phyloP scores from a whole-genome alignment of 371 early-diverging fungal species.

The Lichtheimia ornata region DNA sequence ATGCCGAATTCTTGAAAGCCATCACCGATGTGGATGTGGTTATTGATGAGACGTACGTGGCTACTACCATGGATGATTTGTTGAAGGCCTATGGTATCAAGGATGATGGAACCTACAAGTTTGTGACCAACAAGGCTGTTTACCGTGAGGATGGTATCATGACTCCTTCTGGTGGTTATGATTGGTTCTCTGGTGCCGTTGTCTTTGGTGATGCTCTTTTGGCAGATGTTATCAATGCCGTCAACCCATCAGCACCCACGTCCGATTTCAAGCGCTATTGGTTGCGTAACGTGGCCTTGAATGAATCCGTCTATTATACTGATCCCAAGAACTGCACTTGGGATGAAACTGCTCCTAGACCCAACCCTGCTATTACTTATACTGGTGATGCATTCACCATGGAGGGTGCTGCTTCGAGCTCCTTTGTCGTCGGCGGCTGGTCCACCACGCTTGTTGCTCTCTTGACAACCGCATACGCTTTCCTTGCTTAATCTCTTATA shows the following conservation, averaged over 20 bases:
- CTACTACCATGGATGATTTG: slow-evolving; percentile 45
- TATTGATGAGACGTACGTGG: slow-evolving; percentile 72
- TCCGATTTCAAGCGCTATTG: slow-evolving; percentile 53
- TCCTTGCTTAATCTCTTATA: too few relatives aligned
- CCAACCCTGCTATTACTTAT: slow-evolving; percentile 51
- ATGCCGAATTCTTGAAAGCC: slow-evolving; percentile 54
- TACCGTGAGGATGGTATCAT: slow-evolving; percentile 71
- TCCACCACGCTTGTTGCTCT: too few relatives aligned
- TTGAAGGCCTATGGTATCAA: slow-evolving; percentile 57
- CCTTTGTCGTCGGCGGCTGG: neutral
- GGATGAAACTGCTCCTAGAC: slow-evolving; percentile 48
- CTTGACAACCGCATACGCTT: too few relatives aligned
- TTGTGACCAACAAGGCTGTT: slow-evolving; percentile 61
- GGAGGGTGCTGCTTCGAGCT: slow-evolving; percentile 7
- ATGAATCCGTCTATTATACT: slow-evolving; percentile 49
- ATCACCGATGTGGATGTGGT: slow-evolving; percentile 67
- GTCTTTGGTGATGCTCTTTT: slow-evolving; percentile 69
- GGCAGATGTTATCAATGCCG: slow-evolving; percentile 67
- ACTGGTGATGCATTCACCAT: slow-evolving; percentile 28
- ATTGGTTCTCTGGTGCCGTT: slow-evolving; percentile 76
- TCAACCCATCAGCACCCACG: slow-evolving; percentile 60
- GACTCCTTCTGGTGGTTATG: slow-evolving; percentile 61
- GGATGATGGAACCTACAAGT: slow-evolving; percentile 53
- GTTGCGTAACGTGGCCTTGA: slow-evolving; percentile 69
- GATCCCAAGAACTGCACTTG: slow-evolving; percentile 58